Percentiles rank a stretch among this genome's conserved stretches.
phyloP scores from a whole-genome alignment of 1,284 basidiomycete species.

The Sporisorium reilianum region DNA sequence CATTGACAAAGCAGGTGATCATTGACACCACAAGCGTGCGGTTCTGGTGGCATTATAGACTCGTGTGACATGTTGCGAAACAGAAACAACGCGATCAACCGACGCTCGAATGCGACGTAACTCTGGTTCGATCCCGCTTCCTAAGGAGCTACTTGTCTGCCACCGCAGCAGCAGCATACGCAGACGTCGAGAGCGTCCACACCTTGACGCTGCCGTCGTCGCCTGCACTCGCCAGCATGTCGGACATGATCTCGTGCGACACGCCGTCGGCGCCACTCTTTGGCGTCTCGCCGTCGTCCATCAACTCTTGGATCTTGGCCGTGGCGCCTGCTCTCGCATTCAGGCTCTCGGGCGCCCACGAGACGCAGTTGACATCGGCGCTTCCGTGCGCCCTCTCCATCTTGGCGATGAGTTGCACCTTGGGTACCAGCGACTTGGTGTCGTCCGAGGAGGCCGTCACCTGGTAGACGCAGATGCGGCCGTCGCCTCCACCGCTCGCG shows the following conservation, averaged over 20 bases:
- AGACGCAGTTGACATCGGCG: constrained; percentile 81
- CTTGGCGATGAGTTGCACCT: constrained; percentile 48
- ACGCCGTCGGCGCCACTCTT: constrained; percentile 46
- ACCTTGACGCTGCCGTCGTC: constrained; percentile 81
- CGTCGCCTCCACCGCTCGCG: constrained; percentile 81
- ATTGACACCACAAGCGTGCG: background rate
- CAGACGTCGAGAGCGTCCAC: constrained; percentile 72
- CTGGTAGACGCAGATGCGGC: constrained; percentile 80
- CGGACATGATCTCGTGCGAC: constrained; percentile 67
- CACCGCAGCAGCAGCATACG: constrained; percentile 18
- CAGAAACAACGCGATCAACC: background rate
- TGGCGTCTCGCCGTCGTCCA: constrained; percentile 50
- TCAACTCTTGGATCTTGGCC: constrained; percentile 42
- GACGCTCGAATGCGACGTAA: background rate
- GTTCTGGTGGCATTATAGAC: constrained; percentile 8
- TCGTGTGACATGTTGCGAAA: background rate
- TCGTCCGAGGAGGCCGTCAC: constrained; percentile 69
- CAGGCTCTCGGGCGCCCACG: constrained; percentile 75
- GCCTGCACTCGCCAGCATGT: constrained; percentile 80
- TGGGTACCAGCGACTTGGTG: constrained; percentile 28
- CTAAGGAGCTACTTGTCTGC: background rate
- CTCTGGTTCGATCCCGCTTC: background rate
- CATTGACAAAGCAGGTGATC: background rate
- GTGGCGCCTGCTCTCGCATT: constrained; percentile 35
- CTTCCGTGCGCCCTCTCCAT: constrained; percentile 77